A percentile compares a stretch with the other conserved stretches of the same genome.
Evolutionary conservation across 2,329 filamentous ascomycete species (phyloP).

Genomic region (Verticillium klebahnii): DNA sequence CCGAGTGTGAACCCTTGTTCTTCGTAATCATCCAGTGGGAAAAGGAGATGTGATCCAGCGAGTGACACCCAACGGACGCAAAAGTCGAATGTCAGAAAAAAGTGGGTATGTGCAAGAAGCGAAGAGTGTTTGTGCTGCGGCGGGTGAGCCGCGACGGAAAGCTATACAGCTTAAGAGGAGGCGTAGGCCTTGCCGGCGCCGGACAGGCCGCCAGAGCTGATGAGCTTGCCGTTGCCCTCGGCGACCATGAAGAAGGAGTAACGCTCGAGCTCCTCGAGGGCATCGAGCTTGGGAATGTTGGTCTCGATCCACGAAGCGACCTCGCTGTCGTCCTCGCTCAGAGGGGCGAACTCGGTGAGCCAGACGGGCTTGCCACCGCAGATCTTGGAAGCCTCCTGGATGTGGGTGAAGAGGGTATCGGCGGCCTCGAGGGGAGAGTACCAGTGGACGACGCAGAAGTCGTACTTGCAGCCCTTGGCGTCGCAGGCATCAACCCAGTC

Average conservation of each 20-base stretch:
- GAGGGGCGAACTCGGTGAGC: constrained; percentile 61
- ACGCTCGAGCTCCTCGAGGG: constrained; percentile 44
- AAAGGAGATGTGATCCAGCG: constrained; percentile 9
- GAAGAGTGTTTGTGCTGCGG: constrained; percentile 11
- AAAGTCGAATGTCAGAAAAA: constrained; percentile 15
- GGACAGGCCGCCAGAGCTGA: constrained; percentile 37
- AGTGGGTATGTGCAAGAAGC: constrained; percentile 30
- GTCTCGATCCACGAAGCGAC: constrained; percentile 39
- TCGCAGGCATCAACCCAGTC: constrained; percentile 48
- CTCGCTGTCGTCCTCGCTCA: constrained; percentile 30
- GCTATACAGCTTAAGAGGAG: constrained; percentile 15
- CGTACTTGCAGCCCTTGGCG: constrained; percentile 42
- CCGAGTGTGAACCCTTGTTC: not conserved
- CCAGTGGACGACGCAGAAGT: constrained; percentile 62
- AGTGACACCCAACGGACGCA: constrained; percentile 14
- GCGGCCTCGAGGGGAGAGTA: constrained; percentile 47
- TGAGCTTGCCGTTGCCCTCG: constrained; percentile 34
- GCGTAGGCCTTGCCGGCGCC: constrained; percentile 46
- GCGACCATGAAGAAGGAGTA: constrained; percentile 55
- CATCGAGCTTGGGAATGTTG: constrained; percentile 44
- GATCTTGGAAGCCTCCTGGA: constrained; percentile 38
- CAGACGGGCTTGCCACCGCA: constrained; percentile 51
- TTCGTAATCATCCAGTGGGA: constrained; percentile 9
- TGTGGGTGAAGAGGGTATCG: constrained; percentile 49
- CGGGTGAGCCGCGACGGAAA: not conserved